These are phyloP conservation scores for Ceratocystis alfenasii DNA, from an alignment of 2,329 filamentous ascomycete species.

Conservation along the genomic window DNA sequence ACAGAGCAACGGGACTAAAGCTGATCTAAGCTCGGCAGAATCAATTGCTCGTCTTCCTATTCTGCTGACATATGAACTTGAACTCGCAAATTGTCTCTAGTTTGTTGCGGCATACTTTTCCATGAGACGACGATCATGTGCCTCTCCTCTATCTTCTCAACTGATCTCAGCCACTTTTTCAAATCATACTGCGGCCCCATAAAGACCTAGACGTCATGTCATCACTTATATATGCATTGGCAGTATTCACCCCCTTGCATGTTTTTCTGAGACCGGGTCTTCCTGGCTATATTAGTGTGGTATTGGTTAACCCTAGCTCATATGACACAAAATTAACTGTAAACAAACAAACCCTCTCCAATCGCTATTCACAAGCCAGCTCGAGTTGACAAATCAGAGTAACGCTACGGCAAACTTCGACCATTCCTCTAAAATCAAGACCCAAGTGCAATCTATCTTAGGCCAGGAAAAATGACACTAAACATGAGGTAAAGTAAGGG, in stretches of 20 bases:
- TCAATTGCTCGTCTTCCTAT: neutral
- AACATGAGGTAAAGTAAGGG: constrained; percentile 6
- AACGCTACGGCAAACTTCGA: neutral
- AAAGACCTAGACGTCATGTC: neutral
- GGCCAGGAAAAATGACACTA: neutral
- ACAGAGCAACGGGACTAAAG: constrained; percentile 8
- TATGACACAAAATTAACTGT: neutral
- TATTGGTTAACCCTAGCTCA: neutral
- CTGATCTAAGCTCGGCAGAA: neutral
- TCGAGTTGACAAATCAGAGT: no score
- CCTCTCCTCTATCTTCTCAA: neutral
- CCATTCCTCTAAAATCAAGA: neutral
- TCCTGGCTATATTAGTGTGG: neutral
- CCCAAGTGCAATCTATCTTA: neutral
- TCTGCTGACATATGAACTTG: neutral
- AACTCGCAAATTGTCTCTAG: neutral
- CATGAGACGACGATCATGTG: no score
- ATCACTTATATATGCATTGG: neutral
- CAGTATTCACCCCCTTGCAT: neutral
- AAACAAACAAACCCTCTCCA: no score
- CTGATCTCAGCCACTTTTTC: neutral
- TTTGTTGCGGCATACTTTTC: neutral
- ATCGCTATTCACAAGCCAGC: no score
- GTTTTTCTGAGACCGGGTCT: neutral
- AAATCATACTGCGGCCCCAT: neutral